These are phyloP conservation scores for Coemansia sp. DNA, from an alignment of 192 early-diverging fungal genomes.

Conservation along the genomic window DNA sequence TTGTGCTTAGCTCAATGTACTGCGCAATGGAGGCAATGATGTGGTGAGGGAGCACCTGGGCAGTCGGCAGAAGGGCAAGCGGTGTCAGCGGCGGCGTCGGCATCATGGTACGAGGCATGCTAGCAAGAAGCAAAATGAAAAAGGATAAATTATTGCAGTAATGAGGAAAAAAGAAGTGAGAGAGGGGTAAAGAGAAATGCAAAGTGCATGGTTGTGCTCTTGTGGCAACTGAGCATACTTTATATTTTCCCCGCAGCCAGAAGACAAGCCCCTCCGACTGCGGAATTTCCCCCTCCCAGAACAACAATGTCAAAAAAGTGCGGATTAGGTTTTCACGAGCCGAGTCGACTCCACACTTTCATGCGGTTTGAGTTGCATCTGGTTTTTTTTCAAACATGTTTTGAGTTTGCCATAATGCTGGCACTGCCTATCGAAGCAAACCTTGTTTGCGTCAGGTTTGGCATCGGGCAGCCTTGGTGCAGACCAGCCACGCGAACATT, in stretches of 20 bases:
- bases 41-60: background rate
- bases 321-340: background rate
- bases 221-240: background rate
- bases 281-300: background rate
- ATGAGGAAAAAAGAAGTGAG: background rate
- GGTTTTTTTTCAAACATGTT: background rate
- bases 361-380: background rate
- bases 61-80: constrained; percentile 9
- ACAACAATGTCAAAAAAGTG: background rate
- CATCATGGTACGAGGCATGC: no score
- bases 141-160: background rate
- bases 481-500: background rate
- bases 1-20: background rate
- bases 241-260: background rate
- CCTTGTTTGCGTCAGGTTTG: background rate
- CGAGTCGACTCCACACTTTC: background rate
- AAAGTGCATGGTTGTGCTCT: background rate
- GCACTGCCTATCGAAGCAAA: background rate
- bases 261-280: background rate
- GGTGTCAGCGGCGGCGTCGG: background rate
- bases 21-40: background rate
- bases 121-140: background rate
- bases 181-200: background rate
- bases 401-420: background rate
- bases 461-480: background rate